phyloP scores from a whole-genome alignment of 768 basidiomycete species.

The Melanogaster broomeanus region DNA sequence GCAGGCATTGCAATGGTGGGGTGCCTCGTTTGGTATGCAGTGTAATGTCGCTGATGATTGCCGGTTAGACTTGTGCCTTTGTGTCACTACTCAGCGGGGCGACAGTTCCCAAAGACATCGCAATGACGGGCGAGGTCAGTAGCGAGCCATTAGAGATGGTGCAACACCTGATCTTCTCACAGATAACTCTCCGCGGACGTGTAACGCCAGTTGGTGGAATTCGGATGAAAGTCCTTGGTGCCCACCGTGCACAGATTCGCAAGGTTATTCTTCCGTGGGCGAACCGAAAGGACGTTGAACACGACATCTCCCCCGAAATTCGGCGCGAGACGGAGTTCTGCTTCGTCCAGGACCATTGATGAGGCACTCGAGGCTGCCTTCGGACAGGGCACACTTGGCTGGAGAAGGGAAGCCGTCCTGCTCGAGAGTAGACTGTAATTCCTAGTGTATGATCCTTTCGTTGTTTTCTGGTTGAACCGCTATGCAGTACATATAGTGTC shows the following conservation, averaged over 20 bases:
- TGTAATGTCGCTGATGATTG: slow-evolving; percentile 2
- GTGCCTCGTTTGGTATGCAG: not conserved
- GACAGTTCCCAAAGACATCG: slow-evolving; percentile 68
- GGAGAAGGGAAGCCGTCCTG: slow-evolving; percentile 55
- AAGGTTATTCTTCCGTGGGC: slow-evolving; percentile 84
- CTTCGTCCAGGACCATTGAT: slow-evolving; percentile 74
- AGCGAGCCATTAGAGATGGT: not conserved
- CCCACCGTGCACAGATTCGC: slow-evolving; percentile 81
- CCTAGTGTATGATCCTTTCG: not conserved
- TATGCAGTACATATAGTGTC: not conserved
- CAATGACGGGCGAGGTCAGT: slow-evolving; percentile 88
- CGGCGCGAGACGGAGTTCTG: slow-evolving; percentile 76
- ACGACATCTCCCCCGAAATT: slow-evolving; percentile 77
- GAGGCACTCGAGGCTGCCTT: slow-evolving; percentile 87
- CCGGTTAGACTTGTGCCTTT: slow-evolving; percentile 71
- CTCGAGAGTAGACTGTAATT: slow-evolving; percentile 54
- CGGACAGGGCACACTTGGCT: slow-evolving; percentile 64
- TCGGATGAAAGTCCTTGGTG: slow-evolving; percentile 89
- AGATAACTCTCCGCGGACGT: slow-evolving; percentile 82
- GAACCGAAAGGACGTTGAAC: slow-evolving; percentile 86
- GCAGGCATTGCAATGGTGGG: slow-evolving; percentile 87
- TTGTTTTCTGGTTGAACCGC: not conserved
- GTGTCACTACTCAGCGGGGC: slow-evolving; percentile 82
- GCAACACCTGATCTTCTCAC: not conserved
- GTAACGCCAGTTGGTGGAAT: slow-evolving; percentile 88